A percentile compares a stretch with the other conserved stretches of the same genome.
Evolutionary conservation across 1,139 yeast species (phyloP).

Genomic region (Arxiozyma telluris): DNA sequence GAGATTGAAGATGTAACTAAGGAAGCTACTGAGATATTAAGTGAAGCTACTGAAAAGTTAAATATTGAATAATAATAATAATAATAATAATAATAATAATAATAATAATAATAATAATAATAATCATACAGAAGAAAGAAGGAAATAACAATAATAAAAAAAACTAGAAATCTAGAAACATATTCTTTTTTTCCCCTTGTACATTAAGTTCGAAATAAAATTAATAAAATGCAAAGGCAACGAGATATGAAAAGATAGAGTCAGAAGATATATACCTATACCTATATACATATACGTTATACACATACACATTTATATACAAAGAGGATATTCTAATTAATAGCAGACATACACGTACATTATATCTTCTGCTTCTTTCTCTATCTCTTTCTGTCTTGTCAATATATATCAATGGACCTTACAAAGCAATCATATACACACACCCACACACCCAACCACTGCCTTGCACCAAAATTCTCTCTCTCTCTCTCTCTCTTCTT

Average conservation of each 20-base stretch:
- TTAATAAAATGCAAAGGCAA: not conserved
- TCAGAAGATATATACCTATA: not conserved
- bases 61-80: constrained; percentile 5
- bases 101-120: not conserved
- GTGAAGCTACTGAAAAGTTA: constrained; percentile 18
- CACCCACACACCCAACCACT: not conserved
- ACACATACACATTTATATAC: no score
- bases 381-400: not conserved
- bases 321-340: not conserved
- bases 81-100: not conserved
- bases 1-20: constrained; percentile 36
- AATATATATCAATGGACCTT: no score
- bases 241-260: not conserved
- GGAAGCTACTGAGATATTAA: constrained; percentile 32
- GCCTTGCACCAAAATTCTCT: not conserved
- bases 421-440: no score
- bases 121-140: not conserved
- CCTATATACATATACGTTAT: no score
- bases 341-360: no score
- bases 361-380: not conserved
- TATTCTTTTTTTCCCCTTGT: no score
- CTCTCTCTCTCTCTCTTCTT: no score
- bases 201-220: no score
- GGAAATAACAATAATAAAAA: not conserved
- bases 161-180: no score